These are phyloP conservation scores for Pisolithus marmoratus DNA, from an alignment of 768 basidiomycete species.

Conservation along the genomic window DNA sequence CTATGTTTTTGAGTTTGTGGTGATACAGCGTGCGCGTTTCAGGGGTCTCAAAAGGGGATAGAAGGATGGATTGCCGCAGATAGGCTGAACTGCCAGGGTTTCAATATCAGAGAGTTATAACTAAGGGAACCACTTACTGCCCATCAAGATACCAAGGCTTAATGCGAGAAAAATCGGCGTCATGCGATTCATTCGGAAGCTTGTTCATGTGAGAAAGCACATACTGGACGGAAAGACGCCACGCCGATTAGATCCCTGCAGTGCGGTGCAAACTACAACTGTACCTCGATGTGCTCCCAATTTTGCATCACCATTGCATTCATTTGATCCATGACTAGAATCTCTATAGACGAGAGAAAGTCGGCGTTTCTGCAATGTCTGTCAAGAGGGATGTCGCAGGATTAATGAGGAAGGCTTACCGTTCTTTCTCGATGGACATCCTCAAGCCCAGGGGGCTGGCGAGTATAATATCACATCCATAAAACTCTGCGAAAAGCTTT, in stretches of 20 bases:
- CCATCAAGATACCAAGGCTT: conserved; percentile 98
- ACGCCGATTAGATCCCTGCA: neutral
- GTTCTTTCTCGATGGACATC: conserved; percentile 91
- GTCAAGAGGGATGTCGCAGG: neutral
- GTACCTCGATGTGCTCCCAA: conserved; percentile 96
- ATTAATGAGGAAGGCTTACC: conserved; percentile 43
- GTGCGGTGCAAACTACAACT: conserved; percentile 9
- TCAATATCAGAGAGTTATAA: neutral
- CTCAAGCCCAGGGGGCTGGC: conserved; percentile 91
- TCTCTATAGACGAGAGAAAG: conserved; percentile 89
- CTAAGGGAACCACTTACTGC: conserved; percentile 51
- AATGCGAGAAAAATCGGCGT: conserved; percentile 93
- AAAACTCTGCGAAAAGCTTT: conserved; percentile 89
- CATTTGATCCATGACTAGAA: conserved; percentile 87
- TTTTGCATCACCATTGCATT: conserved; percentile 97
- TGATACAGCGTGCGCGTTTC: conserved; percentile 82
- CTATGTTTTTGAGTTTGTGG: conserved; percentile 69
- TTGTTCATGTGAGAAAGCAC: conserved; percentile 81
- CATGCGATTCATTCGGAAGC: conserved; percentile 88
- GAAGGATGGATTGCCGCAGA: conserved; percentile 83
- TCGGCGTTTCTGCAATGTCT: conserved; percentile 62
- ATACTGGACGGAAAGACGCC: conserved; percentile 45
- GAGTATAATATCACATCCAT: conserved; percentile 84
- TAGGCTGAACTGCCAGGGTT: conserved; percentile 56
- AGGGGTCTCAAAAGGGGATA: conserved; percentile 86